Evolutionary conservation across 176 grass and related monocot genomes (phyloP).

Genomic region (Poa annua): DNA sequence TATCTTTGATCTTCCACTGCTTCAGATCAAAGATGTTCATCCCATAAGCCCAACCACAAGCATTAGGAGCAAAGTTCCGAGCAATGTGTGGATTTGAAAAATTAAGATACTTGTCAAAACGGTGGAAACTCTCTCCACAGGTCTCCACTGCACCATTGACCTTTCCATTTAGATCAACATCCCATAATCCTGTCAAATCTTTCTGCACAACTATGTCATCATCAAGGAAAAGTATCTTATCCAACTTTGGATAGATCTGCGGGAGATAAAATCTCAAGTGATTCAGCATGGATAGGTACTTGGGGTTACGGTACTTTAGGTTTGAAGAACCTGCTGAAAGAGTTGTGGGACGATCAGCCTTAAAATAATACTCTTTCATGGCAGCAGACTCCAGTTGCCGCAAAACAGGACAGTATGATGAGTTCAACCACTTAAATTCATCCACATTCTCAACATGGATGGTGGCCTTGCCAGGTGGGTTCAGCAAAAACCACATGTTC

Average conservation of each 20-base stretch:
- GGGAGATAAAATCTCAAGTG: constrained; percentile 98
- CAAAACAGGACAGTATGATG: constrained; percentile 96
- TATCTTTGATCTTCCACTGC: constrained; percentile 97
- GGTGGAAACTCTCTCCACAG: constrained; percentile 95
- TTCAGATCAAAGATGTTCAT: constrained; percentile 99
- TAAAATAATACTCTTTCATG: constrained; percentile 99
- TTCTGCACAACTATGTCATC: constrained; percentile 99
- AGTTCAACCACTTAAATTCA: constrained; percentile 98
- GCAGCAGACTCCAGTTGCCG: constrained; percentile 85
- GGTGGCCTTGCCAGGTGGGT: constrained; percentile 90
- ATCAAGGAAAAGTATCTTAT: constrained; percentile 98
- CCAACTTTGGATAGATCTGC: constrained; percentile 91
- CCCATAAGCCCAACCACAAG: constrained; percentile 98
- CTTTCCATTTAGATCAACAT: constrained; percentile 93
- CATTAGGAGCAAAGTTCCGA: constrained; percentile 91
- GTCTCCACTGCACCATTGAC: constrained; percentile 97
- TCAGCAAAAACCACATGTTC: constrained; percentile 99
- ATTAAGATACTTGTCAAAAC: constrained; percentile 99
- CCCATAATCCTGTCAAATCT: constrained; percentile 98
- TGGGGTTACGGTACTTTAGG: constrained; percentile 95
- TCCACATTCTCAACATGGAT: constrained; percentile 99
- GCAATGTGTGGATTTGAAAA: constrained; percentile 99
- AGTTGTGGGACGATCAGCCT: constrained; percentile 87
- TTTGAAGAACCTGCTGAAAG: constrained; percentile 84
- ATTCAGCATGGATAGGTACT: constrained; percentile 98